Evolutionary conservation across 2,329 filamentous ascomycete genomes (phyloP).

Genomic region (Aspergillus ibericus): DNA sequence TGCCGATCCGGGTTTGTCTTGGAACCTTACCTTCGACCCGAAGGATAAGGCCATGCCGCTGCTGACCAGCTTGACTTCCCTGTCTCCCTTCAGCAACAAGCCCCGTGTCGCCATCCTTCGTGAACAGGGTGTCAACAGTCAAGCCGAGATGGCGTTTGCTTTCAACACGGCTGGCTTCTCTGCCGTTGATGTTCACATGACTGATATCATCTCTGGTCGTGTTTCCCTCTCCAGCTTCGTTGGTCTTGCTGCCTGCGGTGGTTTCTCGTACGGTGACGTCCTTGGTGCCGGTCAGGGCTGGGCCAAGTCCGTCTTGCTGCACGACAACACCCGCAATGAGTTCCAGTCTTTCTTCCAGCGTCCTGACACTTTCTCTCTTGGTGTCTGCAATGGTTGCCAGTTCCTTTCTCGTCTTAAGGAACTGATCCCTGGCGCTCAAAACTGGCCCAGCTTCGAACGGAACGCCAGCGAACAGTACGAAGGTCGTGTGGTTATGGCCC

Average conservation of each 20-base stretch:
- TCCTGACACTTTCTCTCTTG: constrained; percentile 85
- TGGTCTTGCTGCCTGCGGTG: constrained; percentile 90
- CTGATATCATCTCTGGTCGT: constrained; percentile 76
- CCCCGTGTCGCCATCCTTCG: constrained; percentile 87
- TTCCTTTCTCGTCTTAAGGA: constrained; percentile 82
- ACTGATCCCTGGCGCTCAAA: constrained; percentile 76
- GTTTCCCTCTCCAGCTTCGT: constrained; percentile 79
- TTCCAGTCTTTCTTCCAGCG: constrained; percentile 85
- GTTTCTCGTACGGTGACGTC: constrained; percentile 92
- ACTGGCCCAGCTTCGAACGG: constrained; percentile 83
- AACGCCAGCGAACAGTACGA: constrained; percentile 90
- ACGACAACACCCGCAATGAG: constrained; percentile 70
- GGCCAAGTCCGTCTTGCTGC: constrained; percentile 89
- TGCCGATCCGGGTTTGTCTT: constrained; percentile 77
- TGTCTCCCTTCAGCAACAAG: constrained; percentile 59
- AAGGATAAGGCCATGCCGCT: constrained; percentile 73
- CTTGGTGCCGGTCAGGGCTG: constrained; percentile 95
- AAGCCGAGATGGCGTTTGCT: constrained; percentile 97
- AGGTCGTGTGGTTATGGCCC: constrained; percentile 81
- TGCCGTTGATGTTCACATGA: constrained; percentile 95
- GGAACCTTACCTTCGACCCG: constrained; percentile 77
- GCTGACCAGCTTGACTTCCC: constrained; percentile 59
- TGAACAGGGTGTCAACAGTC: constrained; percentile 92
- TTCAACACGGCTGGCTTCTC: constrained; percentile 91
- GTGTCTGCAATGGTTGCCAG: constrained; percentile 97